A percentile compares a stretch with the other conserved stretches of the same genome.
phyloP scores from a whole-genome alignment of 1,284 basidiomycete species.

The Stygiomarasmius scandens region DNA sequence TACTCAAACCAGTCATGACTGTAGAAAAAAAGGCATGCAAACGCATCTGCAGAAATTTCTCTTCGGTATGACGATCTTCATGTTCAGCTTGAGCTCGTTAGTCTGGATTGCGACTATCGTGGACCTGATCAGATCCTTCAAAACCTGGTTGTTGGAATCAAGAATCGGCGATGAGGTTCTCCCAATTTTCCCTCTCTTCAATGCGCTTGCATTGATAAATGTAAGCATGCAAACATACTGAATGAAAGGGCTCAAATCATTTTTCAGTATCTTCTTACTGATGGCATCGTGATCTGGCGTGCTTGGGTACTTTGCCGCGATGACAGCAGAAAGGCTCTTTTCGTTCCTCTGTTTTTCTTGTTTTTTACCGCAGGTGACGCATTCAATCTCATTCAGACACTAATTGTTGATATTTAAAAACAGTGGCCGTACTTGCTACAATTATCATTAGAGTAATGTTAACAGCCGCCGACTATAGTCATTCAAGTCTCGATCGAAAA shows the following conservation, averaged over 20 bases:
- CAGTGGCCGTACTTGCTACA: constrained; percentile 7
- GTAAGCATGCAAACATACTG: neutral
- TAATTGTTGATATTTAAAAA: constrained; percentile 1
- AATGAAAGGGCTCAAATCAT: neutral
- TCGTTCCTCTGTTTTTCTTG: neutral
- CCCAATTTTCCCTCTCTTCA: constrained; percentile 6
- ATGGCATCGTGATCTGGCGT: constrained; percentile 20
- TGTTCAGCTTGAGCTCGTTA: constrained; percentile 3
- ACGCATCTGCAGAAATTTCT: constrained; percentile 5
- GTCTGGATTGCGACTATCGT: constrained; percentile 4
- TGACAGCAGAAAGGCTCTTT: neutral
- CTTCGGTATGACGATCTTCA: constrained; percentile 5
- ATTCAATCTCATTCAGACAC: constrained; percentile 5
- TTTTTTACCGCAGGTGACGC: neutral
- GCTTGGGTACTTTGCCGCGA: constrained; percentile 17
- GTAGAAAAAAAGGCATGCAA: constrained; percentile 1
- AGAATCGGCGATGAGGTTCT: neutral
- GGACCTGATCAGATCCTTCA: constrained; percentile 6
- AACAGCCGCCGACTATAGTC: neutral
- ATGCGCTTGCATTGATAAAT: constrained; percentile 1
- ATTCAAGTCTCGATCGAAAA: neutral
- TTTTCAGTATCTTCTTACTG: constrained; percentile 16
- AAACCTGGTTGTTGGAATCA: constrained; percentile 5
- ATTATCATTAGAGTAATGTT: constrained; percentile 12
- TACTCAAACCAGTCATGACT: no score